Evolutionary conservation across 2,329 filamentous ascomycete species (phyloP), one percentile per base, ranked within the genome.

Genomic region (Cercospora janseana): DNA sequence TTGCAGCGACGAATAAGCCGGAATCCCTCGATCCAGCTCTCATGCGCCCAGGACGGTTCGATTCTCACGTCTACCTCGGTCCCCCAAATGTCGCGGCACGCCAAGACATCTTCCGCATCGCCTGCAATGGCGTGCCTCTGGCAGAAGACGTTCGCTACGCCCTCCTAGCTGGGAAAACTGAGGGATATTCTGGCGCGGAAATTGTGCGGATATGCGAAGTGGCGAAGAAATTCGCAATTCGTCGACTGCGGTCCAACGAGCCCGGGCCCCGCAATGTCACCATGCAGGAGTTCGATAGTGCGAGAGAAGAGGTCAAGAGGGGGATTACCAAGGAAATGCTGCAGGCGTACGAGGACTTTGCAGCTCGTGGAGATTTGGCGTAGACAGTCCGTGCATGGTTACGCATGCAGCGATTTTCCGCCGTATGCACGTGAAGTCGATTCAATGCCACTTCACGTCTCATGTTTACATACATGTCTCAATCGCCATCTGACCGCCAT

Each of bases 1-100:
- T 97, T 13, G 92, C 88, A 0, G 92, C 92, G 2, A 97, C 92
- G 0, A 97, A 97, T 71, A 83, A 88, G 46, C 92, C 92, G 0
- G 87, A 95, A 62, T 79, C 85, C 1, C 79, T 97, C 15, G 92
- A 97, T 65, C 81, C 88, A 1, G 92, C 92, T 1, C 77, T 97
- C 26, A 80, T 95, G 65, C 82, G 92, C 1, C 87, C 89, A 0
- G 92, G 92, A 1, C 81, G 92, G 21, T 88, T 97, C 67, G 89
- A 95, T 63, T 81, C 86, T 58, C 78, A 90, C 26, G 79, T 95
- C 37, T 95, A 95, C 67, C 88, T 96, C 34, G 87, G 88, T 0
- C 86, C 88, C 3, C 92, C 92, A 0, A 84, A 88, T 63, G 71
- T 78, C 37, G 73, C 80, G 6, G 89, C 89, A 0, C 79, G 92